Evolutionary conservation across 345 rosid genomes (phyloP), one percentile per base, ranked within the genome.

Genomic region (Eucalyptus shirleyi): DNA sequence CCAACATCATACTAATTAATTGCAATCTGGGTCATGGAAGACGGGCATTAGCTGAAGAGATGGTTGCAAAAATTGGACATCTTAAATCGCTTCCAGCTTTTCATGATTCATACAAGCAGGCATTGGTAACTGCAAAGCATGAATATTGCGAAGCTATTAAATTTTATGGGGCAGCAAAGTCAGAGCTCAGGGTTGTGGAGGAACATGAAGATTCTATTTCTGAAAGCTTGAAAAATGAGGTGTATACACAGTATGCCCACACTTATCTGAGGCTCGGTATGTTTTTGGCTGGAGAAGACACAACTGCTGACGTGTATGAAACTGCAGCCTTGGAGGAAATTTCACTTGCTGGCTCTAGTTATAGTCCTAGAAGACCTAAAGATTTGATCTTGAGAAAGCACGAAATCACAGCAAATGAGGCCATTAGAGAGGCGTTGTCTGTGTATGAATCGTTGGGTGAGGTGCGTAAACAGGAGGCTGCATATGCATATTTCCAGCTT

Each of bases 1-100:
- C 98, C 42, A 96, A 98, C 91, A 92, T 98, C 82, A 93, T 98
- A 88, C 89, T 95, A 88, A 98, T 95, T 89, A 92, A 95, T 92
- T 97, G 98, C 89, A 98, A 98, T 89, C 88, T 98, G 93, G 99
- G 99, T 88, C 99, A 98, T 90, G 99, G 98, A 8, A 93, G 99
- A 91, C 93, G 99, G 55, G 97, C 98, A 88, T 92, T 96, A 90
- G 99, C 98, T 88, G 99, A 98, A 95, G 99, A 97, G 93, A 92
- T 96, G 96, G 95, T 95, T 85, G 82, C 95, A 53, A 95, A 95
- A 92, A 90, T 94, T 59, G 98, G 94, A 90, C 92, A 91, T 91
- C 92, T 95, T 47, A 95, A 93, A 92, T 77, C 50, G 40, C 95
- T 94, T 91, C 72, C 91, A 8, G 89, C 92, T 67, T 94, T 95